Base-by-base conservation (phyloP, 2,329 filamentous ascomycete species). In the Monilinia vaccinii-corymbosi region DNA sequence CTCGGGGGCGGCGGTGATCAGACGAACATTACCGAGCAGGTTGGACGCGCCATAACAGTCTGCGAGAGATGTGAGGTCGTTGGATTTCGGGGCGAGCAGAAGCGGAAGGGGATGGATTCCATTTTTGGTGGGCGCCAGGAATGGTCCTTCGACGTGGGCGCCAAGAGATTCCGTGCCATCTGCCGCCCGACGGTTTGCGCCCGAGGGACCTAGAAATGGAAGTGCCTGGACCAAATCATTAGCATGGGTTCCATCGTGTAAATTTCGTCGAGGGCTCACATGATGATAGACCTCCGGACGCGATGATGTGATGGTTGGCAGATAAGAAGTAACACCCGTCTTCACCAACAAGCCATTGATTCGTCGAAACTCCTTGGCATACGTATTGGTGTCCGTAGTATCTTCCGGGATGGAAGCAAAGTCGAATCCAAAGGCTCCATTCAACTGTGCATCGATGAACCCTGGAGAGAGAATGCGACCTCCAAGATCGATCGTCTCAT, bases 381-480 rank as follows among this genome's bases (percentile, higher is more conserved):
- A 96, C 56, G 81, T 78, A 34, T 78, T 75, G 74, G 81, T n/a
- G 83, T 67, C 87, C 83, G 14, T 85, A n/a, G n/a, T 73, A 68
- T 87, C 83, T 18, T 85, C 73, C n/a, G 88, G 83, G 11, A 91
- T 78, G 1, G 85, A 84, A 3, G 90, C 94, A 73, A 95, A 96
- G 76, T 96, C 93, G 78, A 96, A 95, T 60, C 91, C 91, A 69
- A 91, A 93, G 11, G 89, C 91, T 51, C 92, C 92, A 70, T 97
- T 97, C 67, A 97, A 84, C 74, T 97, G 92, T 56, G 88, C 87
- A 66, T 97, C 92, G 67, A 97, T 94, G 70, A 97, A 81, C 31
- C 92, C 92, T 0, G 92, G 91, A 0, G 88, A 84, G 23, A 97
- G 73, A 65, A 96, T 93, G 68, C 89, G 89, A 61, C 91, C 90